Base-by-base conservation (phyloP, 2,329 filamentous ascomycete species). In the Ceratocystis eucalypticola region DNA sequence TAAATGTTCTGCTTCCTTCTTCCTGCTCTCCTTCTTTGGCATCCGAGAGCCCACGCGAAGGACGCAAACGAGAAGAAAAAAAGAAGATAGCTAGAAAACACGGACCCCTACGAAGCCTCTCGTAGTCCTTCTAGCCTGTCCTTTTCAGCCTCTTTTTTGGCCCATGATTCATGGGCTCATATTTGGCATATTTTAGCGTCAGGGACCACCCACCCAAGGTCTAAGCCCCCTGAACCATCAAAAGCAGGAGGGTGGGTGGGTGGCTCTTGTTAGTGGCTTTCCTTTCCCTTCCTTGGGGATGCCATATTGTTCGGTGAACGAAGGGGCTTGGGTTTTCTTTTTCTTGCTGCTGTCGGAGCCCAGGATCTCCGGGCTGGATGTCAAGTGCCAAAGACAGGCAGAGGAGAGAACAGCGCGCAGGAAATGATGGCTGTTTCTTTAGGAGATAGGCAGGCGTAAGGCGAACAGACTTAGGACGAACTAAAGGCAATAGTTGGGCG, bases 121-220 rank as follows among this genome's bases (percentile, higher is more conserved):
- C 22, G 53, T 5, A 3, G 20, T 1, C 33, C 12, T 33, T 59
- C 55, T 59, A 59, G 55, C 55, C n/a, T n/a, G 55, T 25, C 28
- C 25, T 59, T 59, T 25, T 37, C 20, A 8, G 25, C 25, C 28
- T 37, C 25, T 15, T 25, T 22, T 48, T 17, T 41, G 3, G 37
- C 37, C 10, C 3, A 59, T 59, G 55, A 59, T 59, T 59, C 55
- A 59, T 59, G 55, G 55, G 30, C 28, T 59, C n/a, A 53, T 20
- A 20, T 53, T 53, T 20, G 48, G n/a, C 22, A 59, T n/a, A 53
- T 28, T 8, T 15, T 59, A 30, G 25, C 55, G 12, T 30, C 55
- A 59, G 55, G 55, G 25, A 59, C 48, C 48, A 25, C 48, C 48
- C 15, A 25, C 48, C 48, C 15, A 25, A 25, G 10, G 37, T 41